Percentiles rank a stretch among this genome's conserved stretches.
Conservation (phyloP, 345 rosid genomes). For the Punica granatum region DNA sequence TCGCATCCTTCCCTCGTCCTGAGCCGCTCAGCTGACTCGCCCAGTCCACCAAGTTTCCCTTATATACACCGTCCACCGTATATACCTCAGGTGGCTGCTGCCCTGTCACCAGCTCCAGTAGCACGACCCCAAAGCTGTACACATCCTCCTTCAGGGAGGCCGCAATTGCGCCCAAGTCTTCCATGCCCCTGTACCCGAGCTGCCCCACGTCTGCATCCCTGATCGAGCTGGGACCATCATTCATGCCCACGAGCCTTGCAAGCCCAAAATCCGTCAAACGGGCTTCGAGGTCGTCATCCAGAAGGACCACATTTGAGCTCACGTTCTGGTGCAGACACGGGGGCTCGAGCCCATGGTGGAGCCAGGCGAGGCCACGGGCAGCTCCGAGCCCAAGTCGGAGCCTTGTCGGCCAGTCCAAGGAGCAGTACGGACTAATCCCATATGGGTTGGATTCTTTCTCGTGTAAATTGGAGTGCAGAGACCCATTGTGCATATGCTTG, state of each 20-base stretch:
- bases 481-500: constrained; percentile 40
- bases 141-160: constrained; percentile 51
- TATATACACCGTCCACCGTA: constrained; percentile 38
- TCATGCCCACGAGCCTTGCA: constrained; percentile 31
- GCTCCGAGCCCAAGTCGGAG: constrained; percentile 45
- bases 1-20: constrained; percentile 33
- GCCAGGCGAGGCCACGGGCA: constrained; percentile 57
- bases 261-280: constrained; percentile 46
- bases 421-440: constrained; percentile 11
- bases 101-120: constrained; percentile 25
- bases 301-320: constrained; percentile 46
- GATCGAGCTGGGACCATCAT: constrained; percentile 36
- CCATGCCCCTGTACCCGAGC: constrained; percentile 24
- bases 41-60: constrained; percentile 58
- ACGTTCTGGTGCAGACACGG: constrained; percentile 34
- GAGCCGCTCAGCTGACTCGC: constrained; percentile 25
- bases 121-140: constrained; percentile 51
- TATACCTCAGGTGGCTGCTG: constrained; percentile 32
- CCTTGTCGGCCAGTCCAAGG: constrained; percentile 46
- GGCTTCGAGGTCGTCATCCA: constrained; percentile 52
- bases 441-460: constrained; percentile 11
- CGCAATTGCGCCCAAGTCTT: constrained; percentile 41
- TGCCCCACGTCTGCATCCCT: constrained; percentile 37
- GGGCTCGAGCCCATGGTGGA: constrained; percentile 47
- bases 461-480: constrained; percentile 35